Base-by-base conservation (phyloP, 1,284 basidiomycete genomes). In the Sphagnurus paluster region DNA sequence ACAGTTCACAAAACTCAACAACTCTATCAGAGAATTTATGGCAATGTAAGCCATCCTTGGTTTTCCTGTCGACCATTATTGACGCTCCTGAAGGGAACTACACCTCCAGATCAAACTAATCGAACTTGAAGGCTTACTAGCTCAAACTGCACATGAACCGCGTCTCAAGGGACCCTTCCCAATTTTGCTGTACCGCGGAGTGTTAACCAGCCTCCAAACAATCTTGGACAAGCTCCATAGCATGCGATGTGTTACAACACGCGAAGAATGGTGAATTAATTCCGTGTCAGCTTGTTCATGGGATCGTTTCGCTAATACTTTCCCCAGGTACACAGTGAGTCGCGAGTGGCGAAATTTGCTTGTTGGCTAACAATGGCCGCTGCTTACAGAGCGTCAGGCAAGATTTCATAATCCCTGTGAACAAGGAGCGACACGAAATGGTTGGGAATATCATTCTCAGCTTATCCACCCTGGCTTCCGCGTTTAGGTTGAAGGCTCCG, bases 131-230 rank as follows among this genome's bases (percentile, higher is more conserved):
- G 82, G 77, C 1, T 71, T 98, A 9, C 74, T 99, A 17, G 80
- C 84, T 8, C 92, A 97, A 58, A 90, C 96, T 0, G 84, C 87
- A 56, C 90, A 96, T 60, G 96, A 99, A 61, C 94, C 94, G 2
- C 86, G 96, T 32, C 67, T 98, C 48, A 99, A 98, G 64, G 94
- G 94, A 0, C 92, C 93, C 0, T 98, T 96, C 67, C 90, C 92
- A 39, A 67, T 90, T 52, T 59, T 78, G 32, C 72, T 94, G 7
- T 99, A 98, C 61, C 82, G 89, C 5, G 81, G 82, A 6, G 86
- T 98, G 47, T 70, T 99, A 60, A 84, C 85, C 1, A 87, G 87
- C 56, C 74, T 95, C 56, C 96, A 98, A 64, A 85, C 84, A 4
- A 94, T 98, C 52, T 70, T 96, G 49, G 93, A 96, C 61, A 84